Evolutionary conservation across 108 stramenopile genomes (phyloP).

Genomic region (Discostella pseudostelligera): DNA sequence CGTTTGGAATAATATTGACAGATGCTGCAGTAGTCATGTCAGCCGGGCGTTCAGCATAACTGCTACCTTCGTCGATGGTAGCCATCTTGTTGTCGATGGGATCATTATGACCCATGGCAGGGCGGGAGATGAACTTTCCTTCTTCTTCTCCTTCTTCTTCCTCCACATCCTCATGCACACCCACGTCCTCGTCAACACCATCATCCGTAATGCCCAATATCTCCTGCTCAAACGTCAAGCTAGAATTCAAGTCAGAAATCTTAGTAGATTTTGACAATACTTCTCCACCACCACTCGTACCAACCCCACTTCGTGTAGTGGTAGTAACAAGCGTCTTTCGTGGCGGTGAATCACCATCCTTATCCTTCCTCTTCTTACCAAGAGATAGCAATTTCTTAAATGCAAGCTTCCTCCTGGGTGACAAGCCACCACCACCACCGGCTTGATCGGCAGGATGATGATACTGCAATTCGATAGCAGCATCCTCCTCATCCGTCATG

Average conservation of each 20-base stretch:
- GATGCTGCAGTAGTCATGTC: neutral
- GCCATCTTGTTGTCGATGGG: neutral
- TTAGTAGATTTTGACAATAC: neutral
- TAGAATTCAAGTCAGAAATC: slow-evolving; percentile 8
- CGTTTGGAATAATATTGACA: slow-evolving; percentile 9
- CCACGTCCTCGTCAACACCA: neutral
- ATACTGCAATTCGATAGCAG: slow-evolving; percentile 37
- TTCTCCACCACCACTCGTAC: neutral
- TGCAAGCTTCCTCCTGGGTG: neutral
- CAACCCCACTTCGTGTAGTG: slow-evolving; percentile 4
- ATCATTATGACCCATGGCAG: slow-evolving; percentile 4
- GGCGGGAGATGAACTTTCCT: neutral
- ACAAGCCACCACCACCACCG: neutral
- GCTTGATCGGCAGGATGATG: slow-evolving; percentile 3
- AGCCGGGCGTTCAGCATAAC: neutral
- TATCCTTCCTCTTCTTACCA: neutral
- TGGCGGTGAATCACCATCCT: neutral
- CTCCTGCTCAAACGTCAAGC: slow-evolving; percentile 8
- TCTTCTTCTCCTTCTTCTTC: neutral
- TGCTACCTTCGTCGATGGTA: neutral
- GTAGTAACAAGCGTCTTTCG: slow-evolving; percentile 12
- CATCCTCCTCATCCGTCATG: slow-evolving; percentile 15
- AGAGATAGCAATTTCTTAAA: too few species aligned
- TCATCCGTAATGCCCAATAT: neutral
- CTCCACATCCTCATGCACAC: neutral